Evolutionary conservation across 805 yeast species (phyloP), one percentile per base, ranked within the genome.

Genomic region (Barnettozyma siamensis): DNA sequence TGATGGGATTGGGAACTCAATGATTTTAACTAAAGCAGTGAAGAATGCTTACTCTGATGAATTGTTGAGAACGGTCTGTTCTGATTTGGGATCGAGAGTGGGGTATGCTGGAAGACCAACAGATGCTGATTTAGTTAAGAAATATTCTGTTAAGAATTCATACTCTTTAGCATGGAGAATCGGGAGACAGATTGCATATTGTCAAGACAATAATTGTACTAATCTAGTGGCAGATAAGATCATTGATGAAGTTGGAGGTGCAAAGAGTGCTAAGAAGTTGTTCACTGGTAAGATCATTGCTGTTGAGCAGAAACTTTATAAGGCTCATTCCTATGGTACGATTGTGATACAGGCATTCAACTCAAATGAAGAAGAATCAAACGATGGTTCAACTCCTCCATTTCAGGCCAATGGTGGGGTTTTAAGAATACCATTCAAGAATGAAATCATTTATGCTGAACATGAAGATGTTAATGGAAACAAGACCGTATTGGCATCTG

Each of bases 151-250:
- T 18, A 54, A 48, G 32, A 58, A 62, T 41, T 51, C 70, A 11
- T 32, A 67, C n/a, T 70, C 75, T 2, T 47, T 62, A n/a, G 68
- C 74, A 4, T 72, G 76, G 76, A 62, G 75, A 55, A 64, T 71
- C 37, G 76, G 76, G 3, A 59, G 67, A 37, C 39, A 58, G 54
- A 15, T 55, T 60, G 19, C 66, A 63, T 38, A 57, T 69, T 31
- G 66, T 59, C 37, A 48, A 47, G 41, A 38, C 31, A 38, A 38
- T 27, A 38, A 32, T 15, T 38, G 41, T n/a, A 38, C 41, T 5
- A 19, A 27, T 26, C 32, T 23, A 9, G 28, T 29, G 11, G 36
- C 23, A 16, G 41, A 38, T 33, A 32, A 27, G 15, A 38, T 38
- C 19, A 32, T 38, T 20, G 18, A 51, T 66, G 17, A 67, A 66